phyloP scores from a whole-genome alignment of 768 basidiomycete genomes.

The Goffeauzyma gilvescens region DNA sequence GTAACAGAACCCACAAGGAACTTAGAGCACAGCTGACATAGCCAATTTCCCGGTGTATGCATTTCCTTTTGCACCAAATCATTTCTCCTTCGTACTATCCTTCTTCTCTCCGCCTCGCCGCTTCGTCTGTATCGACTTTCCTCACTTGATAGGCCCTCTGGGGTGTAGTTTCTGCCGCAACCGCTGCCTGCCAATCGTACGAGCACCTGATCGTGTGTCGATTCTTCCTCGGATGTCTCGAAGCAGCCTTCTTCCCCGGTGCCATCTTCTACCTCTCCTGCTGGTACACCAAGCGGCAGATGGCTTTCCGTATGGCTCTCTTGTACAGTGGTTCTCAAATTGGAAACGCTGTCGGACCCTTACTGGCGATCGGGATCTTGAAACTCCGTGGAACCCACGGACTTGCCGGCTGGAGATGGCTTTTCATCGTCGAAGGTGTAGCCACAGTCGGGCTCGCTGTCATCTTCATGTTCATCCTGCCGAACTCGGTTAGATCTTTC shows the following conservation, averaged over 20 bases:
- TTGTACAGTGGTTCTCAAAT: conserved; percentile 22
- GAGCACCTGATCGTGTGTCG: conserved; percentile 15
- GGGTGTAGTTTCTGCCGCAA: conserved; percentile 12
- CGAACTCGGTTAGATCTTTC: conserved; percentile 64
- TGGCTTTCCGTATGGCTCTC: conserved; percentile 21
- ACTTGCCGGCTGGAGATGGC: conserved; percentile 29
- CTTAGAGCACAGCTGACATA: no score
- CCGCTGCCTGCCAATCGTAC: conserved; percentile 18
- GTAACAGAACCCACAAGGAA: no score
- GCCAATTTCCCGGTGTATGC: no score
- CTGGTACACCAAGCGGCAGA: conserved; percentile 23
- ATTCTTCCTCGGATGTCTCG: conserved; percentile 20
- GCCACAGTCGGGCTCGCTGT: conserved; percentile 10
- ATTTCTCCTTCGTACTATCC: no score
- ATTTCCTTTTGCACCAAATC: no score
- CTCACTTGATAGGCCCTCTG: no score
- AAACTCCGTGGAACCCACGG: conserved; percentile 18
- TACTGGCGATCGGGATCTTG: conserved; percentile 26
- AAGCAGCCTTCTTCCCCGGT: conserved; percentile 23
- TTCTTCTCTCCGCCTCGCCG: conserved; percentile 8
- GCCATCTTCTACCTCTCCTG: conserved; percentile 17
- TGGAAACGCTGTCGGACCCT: conserved; percentile 26
- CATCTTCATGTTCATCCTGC: conserved; percentile 32
- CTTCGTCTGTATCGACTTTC: no score
- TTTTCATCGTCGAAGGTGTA: conserved; percentile 13